Conservation (phyloP, 73 alveolate species). For the Paramecium pentaurelia region DNA sequence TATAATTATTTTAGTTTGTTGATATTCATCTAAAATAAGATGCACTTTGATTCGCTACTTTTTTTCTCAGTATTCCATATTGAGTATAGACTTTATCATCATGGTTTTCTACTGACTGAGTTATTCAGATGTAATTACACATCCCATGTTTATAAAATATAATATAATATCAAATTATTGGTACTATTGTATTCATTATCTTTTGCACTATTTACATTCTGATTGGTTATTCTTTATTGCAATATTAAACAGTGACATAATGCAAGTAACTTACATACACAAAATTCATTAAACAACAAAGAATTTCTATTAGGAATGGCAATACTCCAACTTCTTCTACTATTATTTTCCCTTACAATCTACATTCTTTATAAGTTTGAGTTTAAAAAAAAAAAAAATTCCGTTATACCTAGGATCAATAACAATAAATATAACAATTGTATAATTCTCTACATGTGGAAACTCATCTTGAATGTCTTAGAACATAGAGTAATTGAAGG, state of each 20-base stretch:
- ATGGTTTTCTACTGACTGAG: background rate
- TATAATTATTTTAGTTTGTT: background rate
- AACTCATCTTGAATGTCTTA: background rate
- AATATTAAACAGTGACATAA: background rate
- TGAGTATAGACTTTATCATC: background rate
- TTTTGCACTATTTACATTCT: background rate
- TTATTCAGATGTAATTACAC: background rate
- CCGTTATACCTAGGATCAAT: background rate
- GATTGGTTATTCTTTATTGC: background rate
- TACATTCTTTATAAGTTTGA: background rate
- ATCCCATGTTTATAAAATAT: background rate
- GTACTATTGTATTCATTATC: background rate
- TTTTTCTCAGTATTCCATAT: background rate
- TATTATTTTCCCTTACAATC: background rate
- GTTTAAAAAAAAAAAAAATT: background rate
- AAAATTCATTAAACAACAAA: background rate
- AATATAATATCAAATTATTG: background rate
- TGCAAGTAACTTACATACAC: background rate
- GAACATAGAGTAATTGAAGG: background rate
- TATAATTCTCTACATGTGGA: background rate
- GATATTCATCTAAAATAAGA: background rate
- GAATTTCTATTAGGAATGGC: background rate
- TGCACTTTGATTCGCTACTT: background rate
- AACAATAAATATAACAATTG: background rate
- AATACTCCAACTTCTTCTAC: background rate